Conservation (phyloP, 225 moss, liverwort and hornwort species). For the Physcomitrium patens region DNA sequence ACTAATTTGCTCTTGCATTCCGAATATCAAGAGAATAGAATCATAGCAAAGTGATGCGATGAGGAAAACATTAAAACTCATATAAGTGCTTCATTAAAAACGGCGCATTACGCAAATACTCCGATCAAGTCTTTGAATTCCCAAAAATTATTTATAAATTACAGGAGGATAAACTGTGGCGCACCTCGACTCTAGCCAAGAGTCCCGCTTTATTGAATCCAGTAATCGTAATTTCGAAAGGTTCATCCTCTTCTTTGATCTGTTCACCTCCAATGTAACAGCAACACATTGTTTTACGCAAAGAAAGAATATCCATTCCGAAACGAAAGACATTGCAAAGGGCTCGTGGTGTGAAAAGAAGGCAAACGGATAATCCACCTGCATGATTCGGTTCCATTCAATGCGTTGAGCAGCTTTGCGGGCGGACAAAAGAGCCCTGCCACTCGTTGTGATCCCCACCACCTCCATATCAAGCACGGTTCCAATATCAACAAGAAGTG, state of each 20-base stretch:
- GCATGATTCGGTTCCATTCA: constrained; percentile 64
- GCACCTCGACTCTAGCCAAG: constrained; percentile 61
- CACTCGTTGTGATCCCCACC: constrained; percentile 46
- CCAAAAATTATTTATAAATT: background rate
- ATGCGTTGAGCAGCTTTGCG: constrained; percentile 46
- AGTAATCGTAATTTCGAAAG: constrained; percentile 47
- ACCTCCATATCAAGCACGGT: constrained; percentile 60
- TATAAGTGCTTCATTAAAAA: background rate
- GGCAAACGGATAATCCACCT: constrained; percentile 39
- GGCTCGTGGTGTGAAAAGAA: background rate
- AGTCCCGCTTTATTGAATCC: constrained; percentile 54
- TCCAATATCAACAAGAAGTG: constrained; percentile 48
- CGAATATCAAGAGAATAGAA: background rate
- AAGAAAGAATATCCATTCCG: background rate
- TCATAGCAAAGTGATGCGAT: background rate
- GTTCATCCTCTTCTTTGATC: constrained; percentile 54
- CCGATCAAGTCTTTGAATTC: background rate
- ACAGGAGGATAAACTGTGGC: background rate
- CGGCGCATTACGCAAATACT: background rate
- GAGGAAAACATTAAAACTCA: background rate
- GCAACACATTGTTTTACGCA: background rate
- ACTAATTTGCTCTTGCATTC: background rate
- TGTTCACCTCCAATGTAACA: constrained; percentile 24
- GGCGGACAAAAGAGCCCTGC: constrained; percentile 55
- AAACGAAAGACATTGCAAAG: constrained; percentile 10